Conservation (phyloP, 768 basidiomycete genomes). For the Phylloporus sp. region DNA sequence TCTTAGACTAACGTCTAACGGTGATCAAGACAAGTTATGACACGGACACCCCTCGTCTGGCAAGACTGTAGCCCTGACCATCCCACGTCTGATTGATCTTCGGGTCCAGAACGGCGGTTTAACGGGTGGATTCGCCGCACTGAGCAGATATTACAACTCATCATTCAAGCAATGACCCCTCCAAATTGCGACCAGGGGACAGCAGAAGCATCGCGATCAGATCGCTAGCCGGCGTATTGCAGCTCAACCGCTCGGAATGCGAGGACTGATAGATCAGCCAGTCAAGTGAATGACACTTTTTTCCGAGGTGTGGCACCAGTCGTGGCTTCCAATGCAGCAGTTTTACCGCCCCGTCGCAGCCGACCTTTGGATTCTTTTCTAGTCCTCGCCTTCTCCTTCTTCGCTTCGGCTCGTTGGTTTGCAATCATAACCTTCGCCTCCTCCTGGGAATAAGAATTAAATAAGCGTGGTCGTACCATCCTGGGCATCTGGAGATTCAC, state of each 20-base stretch:
- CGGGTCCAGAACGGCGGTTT: slow-evolving; percentile 11
- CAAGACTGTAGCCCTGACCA: not conserved
- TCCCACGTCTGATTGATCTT: slow-evolving; percentile 12
- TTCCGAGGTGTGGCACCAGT: slow-evolving; percentile 26
- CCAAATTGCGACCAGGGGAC: slow-evolving; percentile 8
- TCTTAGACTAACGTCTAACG: not conserved
- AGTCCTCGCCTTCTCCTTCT: slow-evolving; percentile 37
- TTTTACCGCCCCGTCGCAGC: slow-evolving; percentile 10
- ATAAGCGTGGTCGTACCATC: slow-evolving; percentile 6
- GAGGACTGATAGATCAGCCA: slow-evolving; percentile 16
- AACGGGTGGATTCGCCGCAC: slow-evolving; percentile 20
- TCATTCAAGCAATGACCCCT: slow-evolving; percentile 14
- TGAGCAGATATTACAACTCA: slow-evolving; percentile 4
- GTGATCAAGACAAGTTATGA: not conserved
- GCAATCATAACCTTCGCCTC: slow-evolving; percentile 39
- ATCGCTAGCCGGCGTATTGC: slow-evolving; percentile 16
- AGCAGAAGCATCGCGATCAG: slow-evolving; percentile 20
- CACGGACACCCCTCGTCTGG: too few relatives aligned
- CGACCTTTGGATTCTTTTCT: slow-evolving; percentile 23
- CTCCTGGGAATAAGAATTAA: slow-evolving; percentile 31
- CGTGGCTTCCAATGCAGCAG: slow-evolving; percentile 8
- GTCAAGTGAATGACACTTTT: slow-evolving; percentile 32
- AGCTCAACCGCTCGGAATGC: slow-evolving; percentile 15
- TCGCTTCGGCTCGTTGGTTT: slow-evolving; percentile 35
- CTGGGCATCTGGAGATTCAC: slow-evolving; percentile 31